Evolutionary conservation across 2,329 filamentous ascomycete genomes (phyloP).

Genomic region (Amauroascus verrucosus): DNA sequence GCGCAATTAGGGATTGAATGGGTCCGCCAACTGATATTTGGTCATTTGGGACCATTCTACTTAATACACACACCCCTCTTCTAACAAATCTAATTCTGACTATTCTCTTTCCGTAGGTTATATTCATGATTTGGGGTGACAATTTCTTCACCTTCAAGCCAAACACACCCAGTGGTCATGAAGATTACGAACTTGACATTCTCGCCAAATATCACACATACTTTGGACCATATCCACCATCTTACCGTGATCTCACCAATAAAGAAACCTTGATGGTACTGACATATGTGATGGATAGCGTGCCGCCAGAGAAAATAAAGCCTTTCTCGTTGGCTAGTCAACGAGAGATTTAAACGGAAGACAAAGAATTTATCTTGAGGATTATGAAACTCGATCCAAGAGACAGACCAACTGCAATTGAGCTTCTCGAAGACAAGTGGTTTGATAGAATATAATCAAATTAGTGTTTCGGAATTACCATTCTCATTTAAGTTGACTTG

Average conservation of each 20-base stretch:
- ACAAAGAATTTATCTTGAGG: conserved; percentile 1
- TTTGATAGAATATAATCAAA: conserved; percentile 1
- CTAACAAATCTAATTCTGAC: not conserved
- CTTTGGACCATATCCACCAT: conserved; percentile 13
- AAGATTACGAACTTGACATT: conserved; percentile 12
- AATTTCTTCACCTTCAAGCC: conserved; percentile 13
- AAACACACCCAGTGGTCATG: conserved; percentile 7
- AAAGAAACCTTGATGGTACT: conserved; percentile 1
- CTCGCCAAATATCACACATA: conserved; percentile 6
- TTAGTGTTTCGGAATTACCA: not conserved
- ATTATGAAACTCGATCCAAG: not conserved
- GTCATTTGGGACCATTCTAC: conserved; percentile 21
- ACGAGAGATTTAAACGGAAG: not conserved
- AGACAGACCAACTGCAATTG: conserved; percentile 6
- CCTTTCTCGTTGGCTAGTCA: not conserved
- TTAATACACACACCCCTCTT: not conserved
- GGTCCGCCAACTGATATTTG: conserved; percentile 23
- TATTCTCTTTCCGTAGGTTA: not conserved
- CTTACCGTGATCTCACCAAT: not conserved
- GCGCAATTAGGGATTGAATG: conserved; percentile 18
- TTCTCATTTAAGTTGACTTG: too few relatives aligned
- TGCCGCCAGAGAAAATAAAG: not conserved
- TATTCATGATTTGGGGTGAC: conserved; percentile 10
- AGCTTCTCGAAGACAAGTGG: conserved; percentile 8
- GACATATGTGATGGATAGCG: not conserved